Base-by-base conservation (phyloP, 1,139 yeast genomes). In the Pichia sp. region DNA sequence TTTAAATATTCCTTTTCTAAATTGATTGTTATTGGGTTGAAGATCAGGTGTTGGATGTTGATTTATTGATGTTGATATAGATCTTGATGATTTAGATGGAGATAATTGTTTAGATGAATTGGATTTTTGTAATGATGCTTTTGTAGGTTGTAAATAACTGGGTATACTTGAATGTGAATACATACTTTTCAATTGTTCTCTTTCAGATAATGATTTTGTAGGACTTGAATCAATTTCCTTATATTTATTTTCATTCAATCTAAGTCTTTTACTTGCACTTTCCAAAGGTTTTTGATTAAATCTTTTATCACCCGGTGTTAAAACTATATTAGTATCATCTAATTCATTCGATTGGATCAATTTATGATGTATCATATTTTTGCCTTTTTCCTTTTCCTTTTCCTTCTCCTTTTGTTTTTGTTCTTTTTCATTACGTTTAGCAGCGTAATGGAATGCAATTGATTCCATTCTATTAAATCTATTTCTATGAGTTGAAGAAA, bases 381-480 rank as follows among this genome's bases (percentile, higher is more conserved):
- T 36, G 37, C 31, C 11, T 21, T 18, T 15, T 20, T 21, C 26
- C 4, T 29, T n/a, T 34, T 31, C 26, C 22, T 22, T 26, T 20
- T 36, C 29, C 16, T 6, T 30, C 24, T 20, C 26, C 6, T 26
- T n/a, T 16, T 37, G 23, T 15, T 31, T 26, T 19, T 33, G 32
- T 21, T 40, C 38, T 21, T 42, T 43, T 15, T 50, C 52, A 16
- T 45, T 33, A 24, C 59, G 49, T 29, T 45, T 46, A 4, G 62
- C 62, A 2, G 63, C 62, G 39, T 60, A 60, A 39, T 60, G 64
- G 4, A 55, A 46, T 9, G 55, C 46, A n/a, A 61, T 61, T 3
- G 64, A 59, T 20, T 61, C 64, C 64, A 61, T 59, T 33, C 56
- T 50, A 35, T 49, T 53, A 35, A 61, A 60, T 29, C 56, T 46